A percentile compares a stretch with the other conserved stretches of the same genome.
Conservation (phyloP, 2,329 filamentous ascomycete species). For the Phaeosphaeriaceae sp. region DNA sequence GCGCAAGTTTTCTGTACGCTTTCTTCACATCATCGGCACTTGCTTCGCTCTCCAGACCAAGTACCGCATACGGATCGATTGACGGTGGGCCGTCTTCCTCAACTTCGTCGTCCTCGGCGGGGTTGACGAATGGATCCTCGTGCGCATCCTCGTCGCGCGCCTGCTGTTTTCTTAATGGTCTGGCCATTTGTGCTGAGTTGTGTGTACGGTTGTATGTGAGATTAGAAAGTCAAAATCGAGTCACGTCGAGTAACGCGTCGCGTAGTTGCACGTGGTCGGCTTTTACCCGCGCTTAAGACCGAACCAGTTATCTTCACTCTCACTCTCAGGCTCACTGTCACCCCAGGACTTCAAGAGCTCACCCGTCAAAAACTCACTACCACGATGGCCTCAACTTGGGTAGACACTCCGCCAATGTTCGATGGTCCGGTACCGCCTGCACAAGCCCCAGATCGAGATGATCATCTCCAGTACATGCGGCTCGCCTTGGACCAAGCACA, state of each 20-base stretch:
- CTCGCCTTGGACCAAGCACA: constrained; percentile 77
- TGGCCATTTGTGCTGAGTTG: background rate
- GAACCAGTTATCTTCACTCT: constrained; percentile 24
- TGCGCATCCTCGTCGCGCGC: constrained; percentile 9
- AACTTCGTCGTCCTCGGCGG: constrained; percentile 53
- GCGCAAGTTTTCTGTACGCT: constrained; percentile 88
- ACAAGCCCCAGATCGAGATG: constrained; percentile 28
- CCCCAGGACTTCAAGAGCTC: constrained; percentile 1
- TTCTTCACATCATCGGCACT: constrained; percentile 82
- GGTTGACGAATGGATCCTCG: constrained; percentile 14
- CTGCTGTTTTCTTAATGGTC: background rate
- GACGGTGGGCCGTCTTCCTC: constrained; percentile 66
- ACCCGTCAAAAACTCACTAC: constrained; percentile 12
- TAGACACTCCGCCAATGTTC: constrained; percentile 28
- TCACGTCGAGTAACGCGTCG: constrained; percentile 29
- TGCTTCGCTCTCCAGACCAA: constrained; percentile 74
- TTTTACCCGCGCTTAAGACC: constrained; percentile 24
- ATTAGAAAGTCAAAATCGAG: background rate
- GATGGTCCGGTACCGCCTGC: constrained; percentile 26
- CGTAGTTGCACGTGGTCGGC: constrained; percentile 10
- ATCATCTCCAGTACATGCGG: constrained; percentile 64
- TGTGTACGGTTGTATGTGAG: background rate
- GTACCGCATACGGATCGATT: constrained; percentile 78
- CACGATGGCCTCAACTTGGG: constrained; percentile 28
- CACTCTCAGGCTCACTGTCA: constrained; percentile 8